Evolutionary conservation across 768 basidiomycete species (phyloP), one percentile per base, ranked within the genome.

Genomic region (Lyophyllum shimeji): DNA sequence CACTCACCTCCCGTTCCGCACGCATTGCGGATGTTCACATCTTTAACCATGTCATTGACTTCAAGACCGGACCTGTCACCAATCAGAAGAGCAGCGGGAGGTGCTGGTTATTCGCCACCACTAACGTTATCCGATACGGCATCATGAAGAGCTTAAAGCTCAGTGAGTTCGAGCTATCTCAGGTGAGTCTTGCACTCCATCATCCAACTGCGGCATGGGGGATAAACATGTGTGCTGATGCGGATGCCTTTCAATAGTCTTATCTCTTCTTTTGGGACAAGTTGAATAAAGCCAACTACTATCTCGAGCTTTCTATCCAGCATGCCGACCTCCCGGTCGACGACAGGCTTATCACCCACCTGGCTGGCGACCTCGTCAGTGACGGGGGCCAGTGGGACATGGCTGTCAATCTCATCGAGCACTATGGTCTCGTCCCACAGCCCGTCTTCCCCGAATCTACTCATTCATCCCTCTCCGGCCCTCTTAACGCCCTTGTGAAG

Each of bases 361-460:
- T 98, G 45, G 81, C 89, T 8, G 66, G 71, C 7, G 89, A 88
- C 57, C 90, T 92, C 43, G 86, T 96, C 67, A 87, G 84, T 63
- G 95, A 97, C 66, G 94, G 94, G 48, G 95, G 95, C 7, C 95
- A 96, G 69, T 95, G 90, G 88, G 95, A 98, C 66, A 98, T 96
- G 94, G 85, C 74, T 6, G 78, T 82, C 62, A 83, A 76, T 60
- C 71, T 79, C 57, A 65, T 78, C 46, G 74, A 79, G 78, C 87
- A 78, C 43, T 97, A 96, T 66, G 96, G 96, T 46, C 74, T 95
- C 39, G 84, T 98, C 18, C 96, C 96, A 1, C 90, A 93, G 65
- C 56, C 83, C 0, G 52, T 92, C 34, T 94, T 85, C 69, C 93
- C 94, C 20, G 92, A 98, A 71, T 90, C 91, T 0, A 83, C 78